Percentiles rank a stretch among this genome's conserved stretches.
Conservation (phyloP, 176 grass and related monocot species). For the Carex pumila region DNA sequence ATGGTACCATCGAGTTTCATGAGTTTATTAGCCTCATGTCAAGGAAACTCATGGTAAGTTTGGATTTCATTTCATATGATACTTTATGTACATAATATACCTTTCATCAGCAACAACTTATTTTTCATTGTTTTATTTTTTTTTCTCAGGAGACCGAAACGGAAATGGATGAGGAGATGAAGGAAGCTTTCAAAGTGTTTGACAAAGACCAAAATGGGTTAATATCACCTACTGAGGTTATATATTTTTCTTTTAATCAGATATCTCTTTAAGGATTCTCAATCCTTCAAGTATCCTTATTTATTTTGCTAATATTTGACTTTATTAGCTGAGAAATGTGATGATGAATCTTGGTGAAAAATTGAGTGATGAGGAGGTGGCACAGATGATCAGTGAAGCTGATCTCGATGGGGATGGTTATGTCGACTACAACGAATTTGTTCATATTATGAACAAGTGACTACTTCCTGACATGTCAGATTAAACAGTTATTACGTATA, state of each 20-base stretch:
- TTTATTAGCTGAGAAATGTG: slow-evolving; percentile 43
- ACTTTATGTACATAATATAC: not conserved
- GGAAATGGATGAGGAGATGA: slow-evolving; percentile 57
- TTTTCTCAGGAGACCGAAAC: slow-evolving; percentile 39
- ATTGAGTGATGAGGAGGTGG: slow-evolving; percentile 51
- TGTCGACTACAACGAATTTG: slow-evolving; percentile 67
- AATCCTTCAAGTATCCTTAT: not conserved
- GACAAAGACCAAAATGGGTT: slow-evolving; percentile 78
- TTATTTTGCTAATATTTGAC: not conserved
- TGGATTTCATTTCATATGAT: not conserved
- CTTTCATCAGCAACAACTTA: not conserved
- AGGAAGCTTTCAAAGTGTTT: slow-evolving; percentile 72
- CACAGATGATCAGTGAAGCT: slow-evolving; percentile 67
- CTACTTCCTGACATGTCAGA: slow-evolving; percentile 33
- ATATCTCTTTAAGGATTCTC: not conserved
- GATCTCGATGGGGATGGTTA: slow-evolving; percentile 55
- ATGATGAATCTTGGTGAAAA: slow-evolving; percentile 75
- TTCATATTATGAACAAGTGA: slow-evolving; percentile 43
- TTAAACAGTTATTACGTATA: not conserved
- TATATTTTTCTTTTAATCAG: not conserved
- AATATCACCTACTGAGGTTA: slow-evolving; percentile 63
- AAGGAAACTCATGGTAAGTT: slow-evolving; percentile 51
- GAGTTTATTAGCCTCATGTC: slow-evolving; percentile 58
- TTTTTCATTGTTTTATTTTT: not conserved
- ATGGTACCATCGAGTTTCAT: slow-evolving; percentile 67